These are phyloP conservation scores for Platismatia glauca DNA, from an alignment of 495 filamentous ascomycete species.

Conservation along the genomic window DNA sequence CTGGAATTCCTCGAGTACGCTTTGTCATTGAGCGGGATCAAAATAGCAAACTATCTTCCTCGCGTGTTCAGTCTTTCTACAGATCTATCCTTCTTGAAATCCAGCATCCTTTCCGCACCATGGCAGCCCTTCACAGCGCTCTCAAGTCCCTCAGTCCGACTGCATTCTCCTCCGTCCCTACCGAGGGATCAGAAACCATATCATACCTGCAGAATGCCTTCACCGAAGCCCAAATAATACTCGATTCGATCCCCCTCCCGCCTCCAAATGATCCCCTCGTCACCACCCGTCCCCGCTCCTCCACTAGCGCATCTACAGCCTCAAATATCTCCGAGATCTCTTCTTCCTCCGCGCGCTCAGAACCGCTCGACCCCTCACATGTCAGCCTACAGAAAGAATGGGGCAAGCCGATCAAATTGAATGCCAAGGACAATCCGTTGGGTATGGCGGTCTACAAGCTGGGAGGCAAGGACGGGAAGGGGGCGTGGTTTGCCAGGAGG, in stretches of 20 bases:
- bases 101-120: conserved; percentile 24
- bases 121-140: conserved; percentile 61
- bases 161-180: conserved; percentile 53
- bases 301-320: conserved; percentile 31
- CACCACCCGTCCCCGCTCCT: conserved; percentile 30
- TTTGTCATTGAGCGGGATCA: not conserved
- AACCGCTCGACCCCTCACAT: conserved; percentile 38
- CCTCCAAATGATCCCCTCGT: conserved; percentile 24
- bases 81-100: conserved; percentile 19
- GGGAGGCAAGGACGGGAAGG: conserved; percentile 65
- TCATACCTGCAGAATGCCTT: conserved; percentile 54
- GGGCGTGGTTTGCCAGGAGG: conserved; percentile 80
- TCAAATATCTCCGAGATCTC: conserved; percentile 39
- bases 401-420: conserved; percentile 72
- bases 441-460: conserved; percentile 74
- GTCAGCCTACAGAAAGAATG: conserved; percentile 64
- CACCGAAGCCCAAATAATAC: conserved; percentile 53
- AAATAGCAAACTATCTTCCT: not conserved
- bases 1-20: not conserved
- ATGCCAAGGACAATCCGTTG: conserved; percentile 62
- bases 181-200: conserved; percentile 40
- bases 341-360: conserved; percentile 43
- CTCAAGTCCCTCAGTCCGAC: conserved; percentile 66
- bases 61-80: not conserved
- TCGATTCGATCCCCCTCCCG: conserved; percentile 68